Evolutionary conservation across 1,284 basidiomycete species (phyloP), one percentile per base, ranked within the genome.

Genomic region (Phellinidium pouzarii): DNA sequence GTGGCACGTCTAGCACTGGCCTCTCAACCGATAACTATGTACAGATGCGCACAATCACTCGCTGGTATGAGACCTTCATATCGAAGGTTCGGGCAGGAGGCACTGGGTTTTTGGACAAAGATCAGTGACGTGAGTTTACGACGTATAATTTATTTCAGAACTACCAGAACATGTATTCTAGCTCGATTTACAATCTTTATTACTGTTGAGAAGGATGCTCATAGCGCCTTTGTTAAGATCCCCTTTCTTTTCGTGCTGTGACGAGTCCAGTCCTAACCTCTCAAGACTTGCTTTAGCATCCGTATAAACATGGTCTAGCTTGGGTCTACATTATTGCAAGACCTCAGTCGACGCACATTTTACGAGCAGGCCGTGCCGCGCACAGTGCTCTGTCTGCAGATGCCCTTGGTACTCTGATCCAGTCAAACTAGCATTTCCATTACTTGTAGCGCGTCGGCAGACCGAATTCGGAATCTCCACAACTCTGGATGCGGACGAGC

Each of bases 61-160:
- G 75, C 61, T 94, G 91, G 91, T 93, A 92, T 64, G 87, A 92
- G 50, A 80, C 62, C 56, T 89, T 94, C 61, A 63, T 81, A 60
- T 66, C 68, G n/a, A 94, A 94, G 67, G 68, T 93, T 23, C 78
- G 73, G 62, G 79, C 79, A 48, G 79, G 76, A 3, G 90, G 91
- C 0, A 68, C 80, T 1, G 79, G 74, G 0, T 94, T 93, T 68
- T 71, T 94, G 64, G 89, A 92, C 60, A 76, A 73, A 52, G 80
- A 84, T 54, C 80, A 59, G 50, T 11, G 37, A 31, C 9, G 26
- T 17, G 25, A 45, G 23, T 45, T 17, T 8, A 14, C 31, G 14
- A 11, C 14, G 31, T 34, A 34, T 34, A 34, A 34, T 34, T 34
- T 34, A 34, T 34, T 8, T 7, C 31, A 34, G 14, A 34, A 34